A percentile compares a stretch with the other conserved stretches of the same genome.
Conservation (phyloP, 768 basidiomycete species). For the Pleurotus cornucopiae region DNA sequence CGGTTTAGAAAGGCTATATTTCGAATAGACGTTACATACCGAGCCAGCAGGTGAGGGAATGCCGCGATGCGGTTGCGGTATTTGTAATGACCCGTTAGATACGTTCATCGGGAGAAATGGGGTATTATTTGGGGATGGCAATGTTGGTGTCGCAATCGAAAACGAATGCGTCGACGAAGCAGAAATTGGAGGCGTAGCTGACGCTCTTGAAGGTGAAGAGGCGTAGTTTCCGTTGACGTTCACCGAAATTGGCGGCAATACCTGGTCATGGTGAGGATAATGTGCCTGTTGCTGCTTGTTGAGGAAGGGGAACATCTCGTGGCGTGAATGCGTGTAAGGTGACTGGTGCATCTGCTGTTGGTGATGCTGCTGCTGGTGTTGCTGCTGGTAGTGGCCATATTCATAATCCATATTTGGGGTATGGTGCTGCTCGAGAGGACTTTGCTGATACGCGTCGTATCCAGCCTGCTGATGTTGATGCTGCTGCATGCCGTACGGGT, state of each 20-base stretch:
- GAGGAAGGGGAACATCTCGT: conserved; percentile 11
- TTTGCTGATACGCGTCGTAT: conserved; percentile 14
- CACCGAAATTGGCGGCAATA: conserved; percentile 2
- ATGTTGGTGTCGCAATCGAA: conserved; percentile 1
- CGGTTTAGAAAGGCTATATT: not conserved
- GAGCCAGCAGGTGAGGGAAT: conserved; percentile 5
- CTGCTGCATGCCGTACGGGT: conserved; percentile 12
- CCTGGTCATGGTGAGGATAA: conserved; percentile 3
- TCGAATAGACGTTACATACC: not conserved
- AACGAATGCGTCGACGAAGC: conserved; percentile 1
- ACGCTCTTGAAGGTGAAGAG: conserved; percentile 3
- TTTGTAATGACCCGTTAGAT: not conserved
- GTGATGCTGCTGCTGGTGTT: conserved; percentile 14
- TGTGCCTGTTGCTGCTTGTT: conserved; percentile 7
- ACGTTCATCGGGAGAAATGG: conserved; percentile 11
- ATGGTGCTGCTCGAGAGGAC: conserved; percentile 8
- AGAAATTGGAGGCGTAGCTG: conserved; percentile 5
- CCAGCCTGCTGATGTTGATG: conserved; percentile 9
- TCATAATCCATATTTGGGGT: conserved; percentile 15
- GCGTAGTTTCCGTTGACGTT: conserved; percentile 2
- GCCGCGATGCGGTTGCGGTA: conserved; percentile 5
- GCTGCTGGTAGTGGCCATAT: conserved; percentile 13
- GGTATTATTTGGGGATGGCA: conserved; percentile 5
- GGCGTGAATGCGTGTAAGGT: conserved; percentile 9
- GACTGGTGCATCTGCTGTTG: conserved; percentile 11